Percentiles rank a stretch among this genome's conserved stretches.
Evolutionary conservation across 257 asterid species (phyloP).

Genomic region (Nicotiana undulata): DNA sequence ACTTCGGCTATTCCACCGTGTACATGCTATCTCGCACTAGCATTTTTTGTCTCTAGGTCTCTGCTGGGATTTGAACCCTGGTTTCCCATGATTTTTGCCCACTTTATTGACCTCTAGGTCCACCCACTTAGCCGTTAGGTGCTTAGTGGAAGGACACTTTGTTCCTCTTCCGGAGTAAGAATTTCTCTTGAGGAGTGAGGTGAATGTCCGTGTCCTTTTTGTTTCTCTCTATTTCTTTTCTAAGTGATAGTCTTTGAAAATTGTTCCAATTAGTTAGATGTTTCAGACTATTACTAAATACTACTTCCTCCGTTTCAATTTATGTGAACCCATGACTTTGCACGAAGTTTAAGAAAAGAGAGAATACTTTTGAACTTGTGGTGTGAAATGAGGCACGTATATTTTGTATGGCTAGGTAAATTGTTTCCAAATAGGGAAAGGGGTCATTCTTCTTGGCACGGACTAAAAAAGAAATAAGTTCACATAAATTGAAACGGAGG

Average conservation of each 20-base stretch:
- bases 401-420: too few species aligned
- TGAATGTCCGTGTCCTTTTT: background rate
- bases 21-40: background rate
- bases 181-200: background rate
- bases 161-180: background rate
- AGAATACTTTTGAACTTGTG: too few species aligned
- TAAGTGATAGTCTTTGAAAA: background rate
- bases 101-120: background rate
- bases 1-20: background rate
- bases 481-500: too few species aligned
- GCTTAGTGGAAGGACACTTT: background rate
- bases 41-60: background rate
- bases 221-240: background rate
- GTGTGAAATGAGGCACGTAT: too few species aligned
- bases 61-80: background rate
- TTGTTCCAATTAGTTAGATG: background rate
- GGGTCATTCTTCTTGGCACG: too few species aligned
- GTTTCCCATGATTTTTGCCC: background rate
- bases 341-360: too few species aligned
- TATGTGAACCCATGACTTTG: too few species aligned
- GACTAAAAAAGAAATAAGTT: too few species aligned
- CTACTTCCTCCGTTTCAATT: too few species aligned
- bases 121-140: background rate
- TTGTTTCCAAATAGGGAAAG: too few species aligned
- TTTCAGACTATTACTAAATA: too few species aligned